Base-by-base conservation (phyloP, 192 early-diverging fungal species). In the Kappamyces sp. region DNA sequence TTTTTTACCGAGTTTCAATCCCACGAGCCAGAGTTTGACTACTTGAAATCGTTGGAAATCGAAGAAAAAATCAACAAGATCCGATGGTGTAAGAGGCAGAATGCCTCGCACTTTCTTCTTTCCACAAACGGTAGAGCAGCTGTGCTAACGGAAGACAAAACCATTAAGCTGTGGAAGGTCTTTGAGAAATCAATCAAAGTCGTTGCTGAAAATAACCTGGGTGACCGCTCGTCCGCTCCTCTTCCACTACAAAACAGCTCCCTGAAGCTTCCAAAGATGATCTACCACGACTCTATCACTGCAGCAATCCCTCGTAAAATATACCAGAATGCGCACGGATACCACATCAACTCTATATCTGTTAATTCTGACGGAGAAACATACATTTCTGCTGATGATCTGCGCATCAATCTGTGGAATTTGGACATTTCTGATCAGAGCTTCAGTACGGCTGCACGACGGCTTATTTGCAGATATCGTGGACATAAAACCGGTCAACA, bases 51-150 rank as follows among this genome's bases (percentile, higher is more conserved):
- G 77, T 80, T 98, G 63, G 95, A 98, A 73, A 98, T 98, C 57
- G 95, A 98, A 69, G 95, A 98, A 67, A 98, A 98, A 68, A 96
- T 98, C 74, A 98, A 98, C 79, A 93, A 96, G 69, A 98, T 98
- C 72, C 85, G 94, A 71, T 98, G 95, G 95, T 93, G 92, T 80
- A 88, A 86, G 68, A 82, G 90, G 39, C 91, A 94, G 74, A 96
- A 96, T 74, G 84, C 91, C 43, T 90, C 93, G 11, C 94, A 94
- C 67, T 98, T 93, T 71, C 74, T 98, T 70, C 79, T 98, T 47
- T 95, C 95, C 3, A 98, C 95, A 40, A 98, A 98, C 71, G 47
- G n/a, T 39, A 8, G 49, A 55, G n/a, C n/a, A n/a, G n/a, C n/a
- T 15, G 32, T 22, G 29, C 39, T 5, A 32, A 35, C 14, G 22